Evolutionary conservation across 768 basidiomycete species (phyloP).

Genomic region (Pulveroboletus sp.): DNA sequence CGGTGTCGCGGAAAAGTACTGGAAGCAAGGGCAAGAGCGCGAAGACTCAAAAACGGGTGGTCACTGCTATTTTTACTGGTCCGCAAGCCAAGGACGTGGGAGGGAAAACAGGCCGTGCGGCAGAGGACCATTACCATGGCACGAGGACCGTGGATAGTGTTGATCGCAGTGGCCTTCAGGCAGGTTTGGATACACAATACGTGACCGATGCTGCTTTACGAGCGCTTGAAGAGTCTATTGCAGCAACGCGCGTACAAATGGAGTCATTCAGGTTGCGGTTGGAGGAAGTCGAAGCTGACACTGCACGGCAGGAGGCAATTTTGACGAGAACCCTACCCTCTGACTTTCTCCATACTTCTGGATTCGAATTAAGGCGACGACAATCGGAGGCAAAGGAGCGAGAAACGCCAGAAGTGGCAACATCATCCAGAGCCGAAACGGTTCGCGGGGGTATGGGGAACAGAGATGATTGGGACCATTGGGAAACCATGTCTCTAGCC

Average conservation of each 20-base stretch:
- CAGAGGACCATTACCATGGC: neutral
- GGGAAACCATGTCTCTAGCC: slow-evolving; percentile 7
- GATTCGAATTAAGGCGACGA: neutral
- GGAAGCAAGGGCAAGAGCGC: slow-evolving; percentile 7
- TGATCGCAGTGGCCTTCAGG: neutral
- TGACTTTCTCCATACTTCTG: neutral
- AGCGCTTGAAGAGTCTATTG: slow-evolving; percentile 24
- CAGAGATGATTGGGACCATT: neutral
- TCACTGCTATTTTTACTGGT: slow-evolving; percentile 32
- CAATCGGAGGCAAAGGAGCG: neutral
- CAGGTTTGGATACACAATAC: neutral
- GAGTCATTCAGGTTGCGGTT: slow-evolving; percentile 26
- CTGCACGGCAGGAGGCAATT: slow-evolving; percentile 12
- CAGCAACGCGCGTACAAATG: slow-evolving; percentile 21
- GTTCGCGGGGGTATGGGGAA: neutral
- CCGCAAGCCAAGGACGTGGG: neutral
- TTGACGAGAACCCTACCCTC: neutral
- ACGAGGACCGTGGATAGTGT: neutral
- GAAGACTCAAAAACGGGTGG: slow-evolving; percentile 16
- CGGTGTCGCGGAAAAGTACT: neutral
- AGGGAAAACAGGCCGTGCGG: neutral
- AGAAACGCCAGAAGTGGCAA: neutral
- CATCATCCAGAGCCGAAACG: neutral
- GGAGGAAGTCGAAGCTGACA: slow-evolving; percentile 26
- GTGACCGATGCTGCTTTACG: slow-evolving; percentile 8